Evolutionary conservation across 192 early-diverging fungal species (phyloP).

Genomic region (Umbelopsis isabellina): DNA sequence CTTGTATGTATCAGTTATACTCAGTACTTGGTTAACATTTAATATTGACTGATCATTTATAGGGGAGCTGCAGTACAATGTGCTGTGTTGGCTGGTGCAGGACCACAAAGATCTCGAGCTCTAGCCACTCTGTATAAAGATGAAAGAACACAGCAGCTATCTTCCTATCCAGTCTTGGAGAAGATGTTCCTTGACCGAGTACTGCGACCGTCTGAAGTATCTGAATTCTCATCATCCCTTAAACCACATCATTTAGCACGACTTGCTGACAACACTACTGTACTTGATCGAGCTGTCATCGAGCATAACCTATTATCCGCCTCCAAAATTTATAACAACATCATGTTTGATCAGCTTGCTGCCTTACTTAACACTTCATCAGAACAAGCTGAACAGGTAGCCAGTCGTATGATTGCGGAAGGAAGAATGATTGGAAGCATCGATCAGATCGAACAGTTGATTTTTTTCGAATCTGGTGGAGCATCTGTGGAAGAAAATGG

Average conservation of each 20-base stretch:
- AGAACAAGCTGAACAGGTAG: conserved; percentile 85
- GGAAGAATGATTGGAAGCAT: conserved; percentile 86
- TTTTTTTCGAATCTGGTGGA: conserved; percentile 77
- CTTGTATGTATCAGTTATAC: conserved; percentile 46
- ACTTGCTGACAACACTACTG: conserved; percentile 75
- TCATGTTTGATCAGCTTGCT: conserved; percentile 86
- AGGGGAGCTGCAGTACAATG: conserved; percentile 84
- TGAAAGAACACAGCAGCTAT: conserved; percentile 81
- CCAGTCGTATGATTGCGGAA: conserved; percentile 89
- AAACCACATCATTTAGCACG: conserved; percentile 78
- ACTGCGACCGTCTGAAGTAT: conserved; percentile 76
- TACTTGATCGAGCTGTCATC: conserved; percentile 89
- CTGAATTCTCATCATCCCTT: conserved; percentile 73
- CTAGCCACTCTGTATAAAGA: conserved; percentile 92
- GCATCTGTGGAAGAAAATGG: conserved; percentile 29
- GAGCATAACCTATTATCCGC: conserved; percentile 93
- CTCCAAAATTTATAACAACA: conserved; percentile 91
- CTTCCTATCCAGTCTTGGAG: conserved; percentile 79
- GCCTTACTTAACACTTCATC: conserved; percentile 72
- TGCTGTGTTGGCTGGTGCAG: conserved; percentile 88
- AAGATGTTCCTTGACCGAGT: conserved; percentile 95
- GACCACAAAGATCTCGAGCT: conserved; percentile 84
- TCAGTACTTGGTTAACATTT: not conserved
- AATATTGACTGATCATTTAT: conserved; percentile 22
- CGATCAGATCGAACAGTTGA: conserved; percentile 87